Evolutionary conservation across 495 filamentous ascomycete species (phyloP).

Genomic region (Aspergillus sclerotioniger): DNA sequence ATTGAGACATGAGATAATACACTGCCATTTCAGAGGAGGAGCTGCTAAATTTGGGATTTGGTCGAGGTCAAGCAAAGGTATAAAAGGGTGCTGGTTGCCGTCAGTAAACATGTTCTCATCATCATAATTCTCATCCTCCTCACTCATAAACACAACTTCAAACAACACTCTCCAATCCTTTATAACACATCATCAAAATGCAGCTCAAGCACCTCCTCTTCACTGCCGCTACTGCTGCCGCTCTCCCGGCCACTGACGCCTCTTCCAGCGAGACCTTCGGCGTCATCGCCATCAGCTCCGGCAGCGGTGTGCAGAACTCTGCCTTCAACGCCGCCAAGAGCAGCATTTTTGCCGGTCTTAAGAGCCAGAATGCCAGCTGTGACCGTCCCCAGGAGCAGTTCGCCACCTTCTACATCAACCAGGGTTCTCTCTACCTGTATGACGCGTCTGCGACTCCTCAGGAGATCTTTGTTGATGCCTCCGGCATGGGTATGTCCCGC

Average conservation of each 20-base stretch:
- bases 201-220: constrained; percentile 28
- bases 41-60: no score
- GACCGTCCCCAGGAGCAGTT: constrained; percentile 29
- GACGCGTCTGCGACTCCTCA: constrained; percentile 37
- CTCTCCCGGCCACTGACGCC: constrained; percentile 23
- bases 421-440: constrained; percentile 48
- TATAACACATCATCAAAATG: constrained; percentile 19
- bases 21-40: no score
- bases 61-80: not conserved
- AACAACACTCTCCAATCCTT: not conserved
- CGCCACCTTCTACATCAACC: constrained; percentile 49
- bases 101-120: not conserved
- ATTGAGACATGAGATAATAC: no score
- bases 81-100: not conserved
- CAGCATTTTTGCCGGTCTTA: constrained; percentile 44
- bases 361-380: constrained; percentile 45
- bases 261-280: constrained; percentile 33
- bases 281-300: constrained; percentile 48
- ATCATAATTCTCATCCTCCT: constrained; percentile 3
- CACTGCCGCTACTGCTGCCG: constrained; percentile 25
- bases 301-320: constrained; percentile 42
- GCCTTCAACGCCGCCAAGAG: constrained; percentile 39
- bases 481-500: constrained; percentile 47
- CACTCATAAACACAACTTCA: constrained; percentile 1
- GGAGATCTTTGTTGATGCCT: constrained; percentile 51